These are phyloP conservation scores for Zancudomyces culisetae DNA, from an alignment of 371 early-diverging fungal genomes.

Conservation along the genomic window DNA sequence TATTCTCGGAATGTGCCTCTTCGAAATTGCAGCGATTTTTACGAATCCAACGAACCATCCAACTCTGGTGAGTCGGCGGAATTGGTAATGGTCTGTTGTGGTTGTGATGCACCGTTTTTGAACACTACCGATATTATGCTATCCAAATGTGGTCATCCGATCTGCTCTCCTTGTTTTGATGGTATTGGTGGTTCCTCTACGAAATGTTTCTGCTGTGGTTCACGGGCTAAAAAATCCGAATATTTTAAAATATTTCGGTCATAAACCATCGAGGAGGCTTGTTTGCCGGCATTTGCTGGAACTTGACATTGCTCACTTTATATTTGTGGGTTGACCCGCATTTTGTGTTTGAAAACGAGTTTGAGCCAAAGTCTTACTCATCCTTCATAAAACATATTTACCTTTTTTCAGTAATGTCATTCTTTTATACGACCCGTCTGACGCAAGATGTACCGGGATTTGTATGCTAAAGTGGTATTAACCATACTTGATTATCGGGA, in stretches of 20 bases:
- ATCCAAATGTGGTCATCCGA: conserved; percentile 1
- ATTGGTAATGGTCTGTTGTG: background rate
- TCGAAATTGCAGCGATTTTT: background rate
- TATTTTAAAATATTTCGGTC: conserved; percentile 1
- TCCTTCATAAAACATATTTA: too few species aligned
- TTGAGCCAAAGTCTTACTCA: too few species aligned
- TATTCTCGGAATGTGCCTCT: conserved; percentile 1
- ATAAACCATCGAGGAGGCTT: too few species aligned
- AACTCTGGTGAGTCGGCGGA: background rate
- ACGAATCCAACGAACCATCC: background rate
- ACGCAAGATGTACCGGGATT: too few species aligned
- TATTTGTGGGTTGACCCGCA: too few species aligned
- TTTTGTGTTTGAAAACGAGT: too few species aligned
- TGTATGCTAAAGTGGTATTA: too few species aligned
- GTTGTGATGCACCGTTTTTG: background rate
- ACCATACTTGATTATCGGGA: too few species aligned
- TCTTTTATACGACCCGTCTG: too few species aligned
- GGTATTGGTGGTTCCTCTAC: background rate
- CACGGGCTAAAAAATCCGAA: background rate
- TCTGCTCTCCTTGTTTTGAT: background rate
- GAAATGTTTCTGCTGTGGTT: background rate
- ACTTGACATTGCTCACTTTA: too few species aligned
- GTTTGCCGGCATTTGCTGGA: too few species aligned
- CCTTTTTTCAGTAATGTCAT: too few species aligned
- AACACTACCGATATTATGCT: background rate